Base-by-base conservation (phyloP, 768 basidiomycete species). In the Phylloporus sp. region DNA sequence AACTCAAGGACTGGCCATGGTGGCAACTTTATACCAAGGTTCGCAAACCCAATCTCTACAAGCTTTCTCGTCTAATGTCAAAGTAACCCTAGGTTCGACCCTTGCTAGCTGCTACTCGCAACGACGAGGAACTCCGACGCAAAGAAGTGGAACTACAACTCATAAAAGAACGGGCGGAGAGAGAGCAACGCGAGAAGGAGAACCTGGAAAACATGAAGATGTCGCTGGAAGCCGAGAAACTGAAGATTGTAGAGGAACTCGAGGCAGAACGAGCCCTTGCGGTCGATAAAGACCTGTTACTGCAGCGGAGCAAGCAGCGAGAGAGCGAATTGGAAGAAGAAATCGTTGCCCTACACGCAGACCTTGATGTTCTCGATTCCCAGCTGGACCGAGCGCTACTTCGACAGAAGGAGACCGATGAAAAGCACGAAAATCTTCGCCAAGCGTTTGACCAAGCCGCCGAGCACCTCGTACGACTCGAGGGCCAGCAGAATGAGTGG, bases 21-120 rank as follows among this genome's bases (percentile, higher is more conserved):
- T 99, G 97, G 97, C 89, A 94, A 56, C 77, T 98, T 9, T 99
- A 95, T 66, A 93, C 93, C 3, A 95, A 95, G 76, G 92, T 83
- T 54, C 40, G 69, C 49, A 12, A 6, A 16, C 0, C 4, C 13
- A 32, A 22, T 29, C n/a, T 49, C 13, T 13, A 13, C 39, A 29
- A 3, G 22, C 18, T 38, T 29, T 47, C 9, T 35, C 38, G 41
- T 22, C 45, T 56, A 45, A 58, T 48, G 3, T 40, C 52, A 49
- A 60, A 46, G 23, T 5, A 35, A 50, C 20, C 41, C n/a, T 50
- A 90, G 88, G 85, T 99, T 18, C 88, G 95, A 29, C 97, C 97
- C 0, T 69, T 98, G 13, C 79, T 99, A 27, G 91, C 91, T 20
- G 95, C 95, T 0, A 95, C 95, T 2, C 77, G 93, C 16, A 88